Conservation (phyloP, 2,329 filamentous ascomycete genomes). For the Pseudogymnoascus sp. region DNA sequence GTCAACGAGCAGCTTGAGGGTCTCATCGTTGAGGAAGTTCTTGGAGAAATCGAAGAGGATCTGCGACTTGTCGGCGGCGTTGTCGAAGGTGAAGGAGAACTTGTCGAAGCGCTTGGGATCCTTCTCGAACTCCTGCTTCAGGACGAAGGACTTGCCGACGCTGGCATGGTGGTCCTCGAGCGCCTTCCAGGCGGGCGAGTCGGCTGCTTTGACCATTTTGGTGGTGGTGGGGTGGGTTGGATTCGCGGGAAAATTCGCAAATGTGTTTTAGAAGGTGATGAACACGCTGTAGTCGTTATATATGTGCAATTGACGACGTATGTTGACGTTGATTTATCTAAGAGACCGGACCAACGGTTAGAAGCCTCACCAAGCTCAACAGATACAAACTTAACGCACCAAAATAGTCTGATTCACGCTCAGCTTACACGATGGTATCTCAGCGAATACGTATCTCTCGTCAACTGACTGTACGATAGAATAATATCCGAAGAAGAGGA, state of each 20-base stretch:
- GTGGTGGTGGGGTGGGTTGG: slow-evolving; percentile 10
- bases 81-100: slow-evolving; percentile 78
- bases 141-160: slow-evolving; percentile 79
- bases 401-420: background rate
- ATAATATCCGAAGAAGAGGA: background rate
- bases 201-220: slow-evolving; percentile 73
- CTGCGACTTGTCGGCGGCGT: slow-evolving; percentile 68
- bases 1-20: slow-evolving; percentile 75
- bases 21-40: slow-evolving; percentile 95
- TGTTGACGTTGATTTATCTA: background rate
- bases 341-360: background rate
- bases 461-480: background rate
- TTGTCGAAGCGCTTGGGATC: slow-evolving; percentile 85
- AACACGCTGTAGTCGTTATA: background rate
- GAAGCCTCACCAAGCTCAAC: background rate
- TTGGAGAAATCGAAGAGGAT: slow-evolving; percentile 99
- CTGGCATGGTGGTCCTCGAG: slow-evolving; percentile 85
- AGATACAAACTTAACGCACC: background rate
- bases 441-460: background rate
- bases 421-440: background rate
- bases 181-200: slow-evolving; percentile 78
- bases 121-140: slow-evolving; percentile 86
- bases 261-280: background rate
- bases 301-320: background rate
- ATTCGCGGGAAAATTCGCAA: background rate